Conservation (phyloP, 768 basidiomycete genomes). For the Pholiota molesta region DNA sequence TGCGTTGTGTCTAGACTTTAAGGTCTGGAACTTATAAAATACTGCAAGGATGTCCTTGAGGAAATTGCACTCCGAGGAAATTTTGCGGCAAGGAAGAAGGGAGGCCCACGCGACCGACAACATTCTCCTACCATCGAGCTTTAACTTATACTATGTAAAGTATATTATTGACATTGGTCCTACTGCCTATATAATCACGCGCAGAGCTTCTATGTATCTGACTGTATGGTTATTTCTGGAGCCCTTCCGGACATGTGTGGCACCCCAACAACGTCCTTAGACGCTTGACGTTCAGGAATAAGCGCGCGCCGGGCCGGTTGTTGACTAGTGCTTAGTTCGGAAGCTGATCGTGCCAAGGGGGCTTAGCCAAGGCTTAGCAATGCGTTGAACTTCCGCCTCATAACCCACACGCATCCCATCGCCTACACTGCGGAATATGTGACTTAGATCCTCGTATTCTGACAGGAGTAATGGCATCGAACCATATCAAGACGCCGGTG, state of each 20-base stretch:
- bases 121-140: no score
- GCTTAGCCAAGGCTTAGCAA: no score
- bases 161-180: no score
- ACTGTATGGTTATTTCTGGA: neutral
- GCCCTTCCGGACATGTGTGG: neutral
- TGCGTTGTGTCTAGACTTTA: no score
- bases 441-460: neutral
- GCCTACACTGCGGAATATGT: neutral
- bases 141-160: no score
- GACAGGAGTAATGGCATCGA: conserved; percentile 35
- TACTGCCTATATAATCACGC: no score
- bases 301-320: conserved; percentile 1
- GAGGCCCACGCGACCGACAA: no score
- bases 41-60: no score
- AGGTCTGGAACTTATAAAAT: no score
- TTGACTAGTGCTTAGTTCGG: neutral
- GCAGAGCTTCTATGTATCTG: no score
- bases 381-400: neutral
- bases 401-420: neutral
- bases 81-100: no score
- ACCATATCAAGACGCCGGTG: conserved; percentile 55
- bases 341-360: neutral
- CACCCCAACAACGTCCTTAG: neutral
- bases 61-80: no score
- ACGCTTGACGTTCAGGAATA: neutral